Percentiles rank a stretch among this genome's conserved stretches.
Conservation (phyloP, 257 asterid genomes). For the Solanum corneliomulleri region DNA sequence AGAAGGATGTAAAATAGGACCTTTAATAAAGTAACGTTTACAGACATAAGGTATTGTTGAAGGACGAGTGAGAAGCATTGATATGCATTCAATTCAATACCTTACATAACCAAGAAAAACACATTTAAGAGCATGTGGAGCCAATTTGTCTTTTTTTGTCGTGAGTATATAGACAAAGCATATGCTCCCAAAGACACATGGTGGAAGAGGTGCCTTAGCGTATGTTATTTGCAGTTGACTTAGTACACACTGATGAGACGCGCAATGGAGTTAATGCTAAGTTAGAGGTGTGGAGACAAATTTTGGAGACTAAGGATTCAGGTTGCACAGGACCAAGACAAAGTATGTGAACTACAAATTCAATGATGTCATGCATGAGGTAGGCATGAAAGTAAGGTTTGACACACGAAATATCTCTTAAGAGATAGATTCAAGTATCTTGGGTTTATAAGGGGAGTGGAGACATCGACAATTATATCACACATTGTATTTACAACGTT, state of each 20-base stretch:
- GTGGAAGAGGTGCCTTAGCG: background rate
- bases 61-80: background rate
- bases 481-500: background rate
- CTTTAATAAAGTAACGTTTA: background rate
- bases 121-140: background rate
- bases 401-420: background rate
- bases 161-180: background rate
- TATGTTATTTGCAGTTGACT: background rate
- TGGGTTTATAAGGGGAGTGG: background rate
- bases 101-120: background rate
- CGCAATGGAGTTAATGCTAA: background rate
- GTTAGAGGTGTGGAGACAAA: background rate
- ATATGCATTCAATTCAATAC: background rate
- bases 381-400: background rate
- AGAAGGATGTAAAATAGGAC: background rate
- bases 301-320: background rate
- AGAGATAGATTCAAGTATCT: background rate
- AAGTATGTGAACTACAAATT: background rate
- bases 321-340: background rate
- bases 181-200: background rate
- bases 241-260: background rate
- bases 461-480: background rate
- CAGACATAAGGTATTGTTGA: background rate
- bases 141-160: too few relatives aligned
- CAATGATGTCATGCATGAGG: background rate